Evolutionary conservation across 2,329 filamentous ascomycete genomes (phyloP).

Genomic region (Scytalidium lignicola): DNA sequence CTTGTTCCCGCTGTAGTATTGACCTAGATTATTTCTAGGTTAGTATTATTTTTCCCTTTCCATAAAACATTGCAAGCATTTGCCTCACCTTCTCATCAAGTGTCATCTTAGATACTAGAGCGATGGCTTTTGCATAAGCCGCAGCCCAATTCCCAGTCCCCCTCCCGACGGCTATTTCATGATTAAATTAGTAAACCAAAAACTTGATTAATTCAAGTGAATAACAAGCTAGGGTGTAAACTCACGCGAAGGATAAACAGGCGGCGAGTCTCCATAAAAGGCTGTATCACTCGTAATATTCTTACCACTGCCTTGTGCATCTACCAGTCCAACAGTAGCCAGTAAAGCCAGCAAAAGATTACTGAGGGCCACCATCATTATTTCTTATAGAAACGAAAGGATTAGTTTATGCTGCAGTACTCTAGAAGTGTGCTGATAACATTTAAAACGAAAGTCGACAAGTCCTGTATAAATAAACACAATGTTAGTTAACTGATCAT

Average conservation of each 20-base stretch:
- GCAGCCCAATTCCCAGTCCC: slow-evolving; percentile 46
- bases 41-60: too few species aligned
- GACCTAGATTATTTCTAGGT: slow-evolving; percentile 57
- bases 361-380: too few species aligned
- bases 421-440: too few species aligned
- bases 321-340: too few species aligned
- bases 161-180: too few species aligned
- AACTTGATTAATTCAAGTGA: background rate
- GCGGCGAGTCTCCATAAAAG: slow-evolving; percentile 34
- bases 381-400: too few species aligned
- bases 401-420: too few species aligned
- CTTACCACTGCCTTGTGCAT: slow-evolving; percentile 15
- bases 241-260: slow-evolving; percentile 31
- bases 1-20: slow-evolving; percentile 50
- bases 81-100: slow-evolving; percentile 17
- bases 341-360: too few species aligned
- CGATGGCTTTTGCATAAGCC: slow-evolving; percentile 64
- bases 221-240: background rate
- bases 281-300: slow-evolving; percentile 26
- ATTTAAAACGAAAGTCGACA: too few species aligned
- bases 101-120: slow-evolving; percentile 52
- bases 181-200: background rate
- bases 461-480: too few species aligned
- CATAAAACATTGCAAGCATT: too few species aligned
- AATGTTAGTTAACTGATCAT: too few species aligned